These are phyloP conservation scores for Phytopythium delawarense DNA, from an alignment of 352 stramenopile species.

Conservation along the genomic window DNA sequence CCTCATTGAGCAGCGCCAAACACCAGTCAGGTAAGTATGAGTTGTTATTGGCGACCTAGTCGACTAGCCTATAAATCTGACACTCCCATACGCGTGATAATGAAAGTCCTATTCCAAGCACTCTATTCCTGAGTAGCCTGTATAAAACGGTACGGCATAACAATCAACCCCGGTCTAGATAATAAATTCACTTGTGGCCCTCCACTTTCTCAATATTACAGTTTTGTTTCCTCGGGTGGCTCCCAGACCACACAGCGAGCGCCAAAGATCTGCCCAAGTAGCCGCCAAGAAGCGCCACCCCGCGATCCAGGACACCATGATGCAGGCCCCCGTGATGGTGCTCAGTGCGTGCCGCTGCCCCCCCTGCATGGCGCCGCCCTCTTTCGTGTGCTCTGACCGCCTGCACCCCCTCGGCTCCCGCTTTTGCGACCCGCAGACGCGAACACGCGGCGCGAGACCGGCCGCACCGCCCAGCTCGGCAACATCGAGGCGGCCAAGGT, in stretches of 20 bases:
- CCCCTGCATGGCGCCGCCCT: background rate
- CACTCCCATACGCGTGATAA: slow-evolving; percentile 1
- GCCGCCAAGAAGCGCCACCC: background rate
- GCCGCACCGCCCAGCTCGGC: slow-evolving; percentile 95
- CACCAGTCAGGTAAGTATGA: slow-evolving; percentile 88
- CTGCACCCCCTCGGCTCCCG: background rate
- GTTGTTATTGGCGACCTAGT: background rate
- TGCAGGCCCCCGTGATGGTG: slow-evolving; percentile 94
- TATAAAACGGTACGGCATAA: background rate
- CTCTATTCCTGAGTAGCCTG: background rate
- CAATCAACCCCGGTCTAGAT: background rate
- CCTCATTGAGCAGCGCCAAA: slow-evolving; percentile 76
- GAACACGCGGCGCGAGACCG: slow-evolving; percentile 98
- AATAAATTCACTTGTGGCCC: background rate
- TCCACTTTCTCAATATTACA: background rate
- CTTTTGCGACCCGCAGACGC: slow-evolving; percentile 53
- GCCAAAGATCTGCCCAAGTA: background rate
- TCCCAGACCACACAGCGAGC: background rate
- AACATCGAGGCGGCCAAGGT: slow-evolving; percentile 98
- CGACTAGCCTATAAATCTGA: background rate
- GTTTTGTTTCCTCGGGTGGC: slow-evolving; percentile 3
- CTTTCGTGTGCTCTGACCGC: background rate
- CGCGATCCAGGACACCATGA: slow-evolving; percentile 34
- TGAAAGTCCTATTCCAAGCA: background rate
- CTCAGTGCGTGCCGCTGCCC: slow-evolving; percentile 75